phyloP scores from a whole-genome alignment of 352 stramenopile species.

The Globisporangium splendens region DNA sequence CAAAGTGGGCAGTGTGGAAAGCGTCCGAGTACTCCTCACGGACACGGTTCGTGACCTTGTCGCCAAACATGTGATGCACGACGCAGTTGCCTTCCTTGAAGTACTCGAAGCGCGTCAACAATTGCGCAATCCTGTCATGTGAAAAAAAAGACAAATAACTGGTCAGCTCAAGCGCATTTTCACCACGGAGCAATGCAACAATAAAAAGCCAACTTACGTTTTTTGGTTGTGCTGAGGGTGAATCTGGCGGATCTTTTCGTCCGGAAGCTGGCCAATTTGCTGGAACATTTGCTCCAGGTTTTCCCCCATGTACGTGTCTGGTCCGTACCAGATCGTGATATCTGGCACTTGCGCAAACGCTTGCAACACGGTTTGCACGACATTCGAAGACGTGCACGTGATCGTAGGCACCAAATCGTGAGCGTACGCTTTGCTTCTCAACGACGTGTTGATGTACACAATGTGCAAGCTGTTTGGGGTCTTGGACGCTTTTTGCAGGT shows the following conservation, averaged over 20 bases:
- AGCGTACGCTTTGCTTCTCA: slow-evolving; percentile 95
- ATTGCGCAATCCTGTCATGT: slow-evolving; percentile 46
- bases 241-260: slow-evolving; percentile 82
- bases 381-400: slow-evolving; percentile 96
- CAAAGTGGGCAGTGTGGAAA: slow-evolving; percentile 96
- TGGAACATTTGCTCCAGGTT: slow-evolving; percentile 95
- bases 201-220: slow-evolving; percentile 23
- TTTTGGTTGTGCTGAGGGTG: slow-evolving; percentile 82
- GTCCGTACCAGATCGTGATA: slow-evolving; percentile 91
- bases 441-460: slow-evolving; percentile 98
- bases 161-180: not conserved
- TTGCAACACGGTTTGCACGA: slow-evolving; percentile 95
- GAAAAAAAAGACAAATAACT: not conserved
- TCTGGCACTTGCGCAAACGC: slow-evolving; percentile 90
- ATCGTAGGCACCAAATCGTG: slow-evolving; percentile 94
- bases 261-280: slow-evolving; percentile 67
- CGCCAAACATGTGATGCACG: slow-evolving; percentile 98
- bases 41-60: slow-evolving; percentile 92
- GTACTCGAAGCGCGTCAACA: slow-evolving; percentile 90
- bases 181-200: too few relatives aligned
- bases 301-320: slow-evolving; percentile 98
- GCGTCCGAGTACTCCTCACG: slow-evolving; percentile 89
- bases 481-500: slow-evolving; percentile 87
- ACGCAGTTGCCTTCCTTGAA: slow-evolving; percentile 97
- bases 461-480: slow-evolving; percentile 93